Percentiles rank a stretch among this genome's conserved stretches.
These are phyloP conservation scores for Lactifluus hygrophoroides DNA, from an alignment of 768 basidiomycete genomes.

Conservation along the genomic window DNA sequence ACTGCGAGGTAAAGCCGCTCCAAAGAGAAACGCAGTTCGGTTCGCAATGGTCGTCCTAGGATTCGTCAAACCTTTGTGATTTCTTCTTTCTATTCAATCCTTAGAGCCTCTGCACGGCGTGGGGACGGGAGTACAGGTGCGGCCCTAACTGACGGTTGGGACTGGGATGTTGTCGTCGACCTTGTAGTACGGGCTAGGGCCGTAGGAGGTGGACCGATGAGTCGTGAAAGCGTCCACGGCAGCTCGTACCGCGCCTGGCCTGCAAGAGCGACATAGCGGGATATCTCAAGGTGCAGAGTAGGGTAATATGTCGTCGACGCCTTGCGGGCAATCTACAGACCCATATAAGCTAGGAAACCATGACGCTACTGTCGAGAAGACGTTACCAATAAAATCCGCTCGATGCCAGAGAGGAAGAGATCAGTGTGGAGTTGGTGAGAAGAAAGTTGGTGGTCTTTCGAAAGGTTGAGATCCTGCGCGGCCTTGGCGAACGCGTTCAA, in stretches of 20 bases:
- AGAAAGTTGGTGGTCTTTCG: conserved; percentile 62
- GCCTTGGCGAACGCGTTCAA: conserved; percentile 70
- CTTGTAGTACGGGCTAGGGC: conserved; percentile 29
- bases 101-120: conserved; percentile 14
- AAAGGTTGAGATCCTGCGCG: conserved; percentile 55
- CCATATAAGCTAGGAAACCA: neutral
- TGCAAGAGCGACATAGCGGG: conserved; percentile 73
- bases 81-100: conserved; percentile 5
- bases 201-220: conserved; percentile 72
- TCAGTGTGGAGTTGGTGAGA: conserved; percentile 80
- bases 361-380: neutral
- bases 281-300: conserved; percentile 85
- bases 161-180: neutral
- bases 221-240: conserved; percentile 71
- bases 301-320: conserved; percentile 94
- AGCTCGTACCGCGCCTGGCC: conserved; percentile 61
- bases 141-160: neutral
- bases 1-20: neutral
- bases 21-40: neutral
- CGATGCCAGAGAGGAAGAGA: conserved; percentile 85
- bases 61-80: neutral
- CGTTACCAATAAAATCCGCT: conserved; percentile 80
- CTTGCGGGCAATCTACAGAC: conserved; percentile 80
- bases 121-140: conserved; percentile 14
- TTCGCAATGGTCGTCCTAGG: neutral